Evolutionary conservation across 768 basidiomycete genomes (phyloP), one percentile per base, ranked within the genome.

Genomic region (Trametes coccinea): DNA sequence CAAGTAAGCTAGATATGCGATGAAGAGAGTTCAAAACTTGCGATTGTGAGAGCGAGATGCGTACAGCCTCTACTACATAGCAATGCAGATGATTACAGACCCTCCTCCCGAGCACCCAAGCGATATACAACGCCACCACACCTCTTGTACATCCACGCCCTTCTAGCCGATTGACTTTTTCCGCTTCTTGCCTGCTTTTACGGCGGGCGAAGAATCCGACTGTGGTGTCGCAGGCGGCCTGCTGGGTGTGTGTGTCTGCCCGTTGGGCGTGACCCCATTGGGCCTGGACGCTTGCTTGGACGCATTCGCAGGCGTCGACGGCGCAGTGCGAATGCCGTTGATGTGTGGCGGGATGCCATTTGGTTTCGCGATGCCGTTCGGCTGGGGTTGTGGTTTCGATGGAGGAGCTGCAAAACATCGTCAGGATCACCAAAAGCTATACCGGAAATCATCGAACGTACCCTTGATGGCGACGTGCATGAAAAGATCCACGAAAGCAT

Each of bases 401-500:
- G 66, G 39, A 2, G 62, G 46, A 53, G 59, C 60, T 63, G 13
- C 9, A 14, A 27, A 22, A 14, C 17, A 5, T 17, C 39, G 10
- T 66, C 45, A 59, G 52, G 9, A 6, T 7, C 2, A 10, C 29
- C 8, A 46, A n/a, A 34, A 44, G 5, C 11, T 10, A 30, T 27
- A 34, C 9, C 5, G 30, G 17, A 45, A 4, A 22, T 9, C 9
- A 30, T 4, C 46, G 33, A 33, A 48, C 75, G 37, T 22, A 75
- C 75, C 82, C 78, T 72, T 74, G 70, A 70, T 78, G 43, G 66
- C 77, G 73, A 82, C 79, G 53, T 74, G 69, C 64, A 76, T 83
- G 79, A 95, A 95, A 29, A 94, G 74, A 37, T 80, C 78, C 29
- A 86, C 75, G 60, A 94, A 82, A 14, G 76, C 71, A 6, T 78